Conservation (phyloP, 75 land plant species). For the Larix kaempferi region DNA sequence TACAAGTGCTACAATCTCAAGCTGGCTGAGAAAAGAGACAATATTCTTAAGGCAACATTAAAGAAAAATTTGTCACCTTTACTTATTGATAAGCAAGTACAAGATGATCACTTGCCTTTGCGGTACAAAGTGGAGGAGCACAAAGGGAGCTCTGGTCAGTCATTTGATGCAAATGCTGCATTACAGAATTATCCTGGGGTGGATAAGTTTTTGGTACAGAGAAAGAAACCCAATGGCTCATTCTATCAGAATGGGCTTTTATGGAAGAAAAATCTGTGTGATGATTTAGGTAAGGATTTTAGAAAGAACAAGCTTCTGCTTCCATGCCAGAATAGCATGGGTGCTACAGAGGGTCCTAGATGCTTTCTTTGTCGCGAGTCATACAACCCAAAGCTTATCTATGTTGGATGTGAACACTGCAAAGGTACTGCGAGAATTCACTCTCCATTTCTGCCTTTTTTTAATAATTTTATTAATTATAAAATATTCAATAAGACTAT, state of each 20-base stretch:
- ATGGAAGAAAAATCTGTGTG: conserved; percentile 38
- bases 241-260: conserved; percentile 38
- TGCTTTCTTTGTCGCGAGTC: conserved; percentile 50
- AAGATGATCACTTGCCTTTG: background rate
- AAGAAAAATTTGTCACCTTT: background rate
- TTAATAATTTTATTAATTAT: too few relatives aligned
- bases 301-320: conserved; percentile 22
- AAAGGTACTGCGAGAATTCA: conserved; percentile 30
- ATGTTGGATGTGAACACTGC: conserved; percentile 61
- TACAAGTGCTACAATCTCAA: background rate
- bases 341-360: conserved; percentile 10
- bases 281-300: conserved; percentile 36
- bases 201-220: background rate
- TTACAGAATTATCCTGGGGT: background rate
- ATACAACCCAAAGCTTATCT: conserved; percentile 26
- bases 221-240: background rate
- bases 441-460: background rate
- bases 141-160: background rate
- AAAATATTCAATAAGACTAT: too few relatives aligned
- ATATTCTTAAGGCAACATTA: background rate
- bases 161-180: background rate
- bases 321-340: conserved; percentile 7
- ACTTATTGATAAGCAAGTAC: background rate
- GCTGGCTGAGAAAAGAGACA: background rate
- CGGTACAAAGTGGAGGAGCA: background rate